Evolutionary conservation across 164 flowering plant species (phyloP), one percentile per base, ranked within the genome.

Genomic region (Warburgia ugandensis): DNA sequence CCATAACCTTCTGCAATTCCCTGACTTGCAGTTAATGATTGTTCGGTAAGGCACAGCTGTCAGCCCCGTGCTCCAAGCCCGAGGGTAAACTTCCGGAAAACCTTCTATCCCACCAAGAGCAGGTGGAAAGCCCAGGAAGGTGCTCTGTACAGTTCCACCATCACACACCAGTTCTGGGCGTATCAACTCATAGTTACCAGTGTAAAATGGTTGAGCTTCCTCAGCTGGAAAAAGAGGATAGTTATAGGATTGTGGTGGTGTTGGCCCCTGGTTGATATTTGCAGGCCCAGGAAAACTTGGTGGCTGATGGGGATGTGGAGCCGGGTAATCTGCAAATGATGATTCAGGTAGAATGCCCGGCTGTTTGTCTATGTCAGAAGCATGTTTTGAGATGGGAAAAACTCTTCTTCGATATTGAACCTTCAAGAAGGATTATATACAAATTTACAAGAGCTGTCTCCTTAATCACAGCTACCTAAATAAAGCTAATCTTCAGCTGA

Each of bases 81-180:
- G 80, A 43, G 77, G 67, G 72, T 68, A 80, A 60, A 38, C 35
- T 31, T 67, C 78, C 2, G 68, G 39, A 57, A 70, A 75, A 60
- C 59, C 68, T 25, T 56, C 12, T 9, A 56, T 55, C 12, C 64
- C 74, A 5, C 70, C 60, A 17, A 76, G 74, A 52, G 77, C 69
- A 11, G 81, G 73, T 35, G 82, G 76, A 44, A 70, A 81, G 11
- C 96, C 90, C 65, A 73, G 30, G 54, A 80, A 62, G 44, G 94
- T 74, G 12, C 85, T 75, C 50, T 79, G 96, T 43, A 73, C 87
- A 19, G 78, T 26, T 35, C 77, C 87, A 40, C 49, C 61, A 29
- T 81, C 85, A 19, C 78, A 55, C 4, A 66, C 62, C 32, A 78
- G 58, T 41, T 77, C 88, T 29, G 70, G 65, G 37, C 81, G 63